These are phyloP conservation scores for Cucurbita pepo DNA, from an alignment of 306 rosid genomes.

Conservation along the genomic window DNA sequence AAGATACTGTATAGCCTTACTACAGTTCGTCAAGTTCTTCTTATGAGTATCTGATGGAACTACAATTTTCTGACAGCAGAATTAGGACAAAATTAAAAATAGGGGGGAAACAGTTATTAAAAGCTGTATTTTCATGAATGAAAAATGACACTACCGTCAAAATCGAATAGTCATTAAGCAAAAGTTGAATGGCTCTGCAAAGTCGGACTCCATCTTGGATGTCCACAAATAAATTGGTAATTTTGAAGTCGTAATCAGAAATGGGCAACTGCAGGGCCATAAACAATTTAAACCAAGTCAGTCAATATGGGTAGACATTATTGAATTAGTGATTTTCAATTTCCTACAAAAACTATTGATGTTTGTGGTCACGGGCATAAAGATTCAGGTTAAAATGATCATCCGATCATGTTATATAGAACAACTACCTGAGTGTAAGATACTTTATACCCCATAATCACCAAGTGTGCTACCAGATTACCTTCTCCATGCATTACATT, in stretches of 20 bases:
- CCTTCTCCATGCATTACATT: constrained; percentile 96
- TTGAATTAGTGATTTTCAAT: neutral
- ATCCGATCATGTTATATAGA: neutral
- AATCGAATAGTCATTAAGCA: constrained; percentile 60
- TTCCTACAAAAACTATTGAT: neutral
- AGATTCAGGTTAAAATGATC: neutral
- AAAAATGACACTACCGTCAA: constrained; percentile 37
- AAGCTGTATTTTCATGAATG: constrained; percentile 5
- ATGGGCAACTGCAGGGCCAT: constrained; percentile 50
- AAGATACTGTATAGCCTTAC: constrained; percentile 54
- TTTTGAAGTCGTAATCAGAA: constrained; percentile 57
- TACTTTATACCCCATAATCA: constrained; percentile 59
- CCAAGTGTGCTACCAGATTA: constrained; percentile 63
- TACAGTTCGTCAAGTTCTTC: constrained; percentile 63
- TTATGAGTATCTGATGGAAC: constrained; percentile 69
- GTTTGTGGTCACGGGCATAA: neutral
- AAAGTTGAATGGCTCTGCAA: constrained; percentile 74
- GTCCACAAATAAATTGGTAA: constrained; percentile 62
- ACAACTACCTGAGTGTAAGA: constrained; percentile 58
- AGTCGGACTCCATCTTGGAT: constrained; percentile 79
- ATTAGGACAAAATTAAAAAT: constrained; percentile 18
- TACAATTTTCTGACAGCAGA: constrained; percentile 52
- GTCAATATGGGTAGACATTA: neutral
- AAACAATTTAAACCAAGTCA: neutral
- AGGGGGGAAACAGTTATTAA: neutral